These are phyloP conservation scores for Podaxis carcinomalis DNA, from an alignment of 768 basidiomycete genomes.

Conservation along the genomic window DNA sequence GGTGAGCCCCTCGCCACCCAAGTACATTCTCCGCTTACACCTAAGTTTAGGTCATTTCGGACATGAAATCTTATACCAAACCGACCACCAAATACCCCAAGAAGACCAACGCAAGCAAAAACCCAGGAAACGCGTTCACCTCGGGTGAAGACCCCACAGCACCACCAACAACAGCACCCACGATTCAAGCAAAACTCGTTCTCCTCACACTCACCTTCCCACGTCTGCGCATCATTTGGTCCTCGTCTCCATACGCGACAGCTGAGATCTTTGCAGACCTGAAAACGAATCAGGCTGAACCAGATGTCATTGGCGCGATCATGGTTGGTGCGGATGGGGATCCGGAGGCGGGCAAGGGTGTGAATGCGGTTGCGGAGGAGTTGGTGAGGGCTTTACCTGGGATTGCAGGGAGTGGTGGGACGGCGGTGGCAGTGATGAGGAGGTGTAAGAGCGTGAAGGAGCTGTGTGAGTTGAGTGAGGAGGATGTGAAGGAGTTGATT, in stretches of 20 bases:
- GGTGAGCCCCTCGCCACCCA: slow-evolving; percentile 7
- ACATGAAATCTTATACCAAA: slow-evolving; percentile 67
- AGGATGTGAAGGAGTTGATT: slow-evolving; percentile 66
- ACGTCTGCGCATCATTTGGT: slow-evolving; percentile 93
- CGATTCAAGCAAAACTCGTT: slow-evolving; percentile 89
- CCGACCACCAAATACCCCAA: slow-evolving; percentile 50
- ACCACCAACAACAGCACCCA: slow-evolving; percentile 32
- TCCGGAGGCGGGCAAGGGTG: slow-evolving; percentile 57
- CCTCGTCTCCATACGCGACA: slow-evolving; percentile 90
- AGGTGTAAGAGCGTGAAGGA: slow-evolving; percentile 75
- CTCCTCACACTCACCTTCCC: slow-evolving; percentile 89
- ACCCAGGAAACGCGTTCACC: neutral
- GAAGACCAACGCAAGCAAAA: slow-evolving; percentile 37
- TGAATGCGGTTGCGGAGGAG: slow-evolving; percentile 78
- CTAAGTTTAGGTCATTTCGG: slow-evolving; percentile 38
- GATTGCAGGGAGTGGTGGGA: slow-evolving; percentile 77
- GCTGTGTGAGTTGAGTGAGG: slow-evolving; percentile 59
- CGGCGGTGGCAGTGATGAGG: slow-evolving; percentile 79
- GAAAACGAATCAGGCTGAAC: slow-evolving; percentile 75
- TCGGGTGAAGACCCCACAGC: slow-evolving; percentile 14
- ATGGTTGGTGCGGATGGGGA: slow-evolving; percentile 79
- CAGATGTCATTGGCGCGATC: slow-evolving; percentile 73
- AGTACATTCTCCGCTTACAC: neutral
- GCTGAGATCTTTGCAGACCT: slow-evolving; percentile 92
- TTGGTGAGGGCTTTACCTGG: slow-evolving; percentile 81